phyloP scores from a whole-genome alignment of 192 early-diverging fungal genomes.

The Umbelopsis vinacea region DNA sequence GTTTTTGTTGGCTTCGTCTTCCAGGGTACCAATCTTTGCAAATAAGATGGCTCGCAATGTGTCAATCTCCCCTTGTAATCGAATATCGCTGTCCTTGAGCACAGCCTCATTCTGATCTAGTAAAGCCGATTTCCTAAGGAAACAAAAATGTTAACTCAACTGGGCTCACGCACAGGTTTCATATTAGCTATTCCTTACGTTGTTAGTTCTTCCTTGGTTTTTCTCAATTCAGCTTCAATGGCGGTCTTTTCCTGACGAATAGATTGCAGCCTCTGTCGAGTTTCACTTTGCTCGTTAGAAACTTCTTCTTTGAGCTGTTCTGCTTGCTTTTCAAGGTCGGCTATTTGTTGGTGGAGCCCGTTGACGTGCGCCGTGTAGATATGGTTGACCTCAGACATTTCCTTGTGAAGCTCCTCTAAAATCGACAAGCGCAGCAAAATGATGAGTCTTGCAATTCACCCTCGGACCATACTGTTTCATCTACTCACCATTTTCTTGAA shows the following conservation, averaged over 20 bases:
- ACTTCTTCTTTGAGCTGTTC: constrained; percentile 47
- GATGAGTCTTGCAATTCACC: no score
- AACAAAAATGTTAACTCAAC: not conserved
- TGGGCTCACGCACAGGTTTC: not conserved
- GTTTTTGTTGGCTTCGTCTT: constrained; percentile 18
- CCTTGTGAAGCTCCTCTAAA: constrained; percentile 53
- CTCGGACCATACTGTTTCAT: no score
- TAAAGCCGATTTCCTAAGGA: constrained; percentile 30
- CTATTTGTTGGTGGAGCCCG: constrained; percentile 50
- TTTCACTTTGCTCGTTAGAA: constrained; percentile 14
- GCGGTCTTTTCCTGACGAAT: constrained; percentile 22
- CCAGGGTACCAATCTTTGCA: constrained; percentile 36
- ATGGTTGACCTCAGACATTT: constrained; percentile 55
- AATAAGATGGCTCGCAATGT: constrained; percentile 37
- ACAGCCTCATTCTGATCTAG: constrained; percentile 35
- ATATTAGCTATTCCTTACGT: constrained; percentile 25
- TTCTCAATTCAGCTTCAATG: constrained; percentile 23
- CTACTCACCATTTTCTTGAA: constrained; percentile 61
- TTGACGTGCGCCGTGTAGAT: constrained; percentile 55
- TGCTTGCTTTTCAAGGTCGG: constrained; percentile 50
- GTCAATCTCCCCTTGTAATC: constrained; percentile 30
- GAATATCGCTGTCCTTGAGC: constrained; percentile 27
- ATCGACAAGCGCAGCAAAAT: not conserved
- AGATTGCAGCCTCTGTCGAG: not conserved
- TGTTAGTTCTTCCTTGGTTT: constrained; percentile 23